A percentile compares a stretch with the other conserved stretches of the same genome.
Conservation (phyloP, 2,329 filamentous ascomycete species). For the Didymella keratinophila region DNA sequence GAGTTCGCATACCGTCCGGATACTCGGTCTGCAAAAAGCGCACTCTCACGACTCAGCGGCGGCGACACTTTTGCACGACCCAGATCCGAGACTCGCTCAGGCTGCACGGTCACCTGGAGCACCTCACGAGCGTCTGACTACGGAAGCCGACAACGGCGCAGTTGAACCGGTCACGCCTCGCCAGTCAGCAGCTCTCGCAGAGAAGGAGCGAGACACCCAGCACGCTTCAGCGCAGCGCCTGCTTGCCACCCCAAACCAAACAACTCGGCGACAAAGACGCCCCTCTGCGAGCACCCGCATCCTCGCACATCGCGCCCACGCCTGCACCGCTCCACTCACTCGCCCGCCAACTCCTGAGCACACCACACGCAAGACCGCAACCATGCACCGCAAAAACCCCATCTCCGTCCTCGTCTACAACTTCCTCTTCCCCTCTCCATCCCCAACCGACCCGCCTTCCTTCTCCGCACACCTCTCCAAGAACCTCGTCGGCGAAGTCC, state of each 20-base stretch:
- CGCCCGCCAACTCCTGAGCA: background rate
- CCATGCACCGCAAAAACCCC: slow-evolving; percentile 74
- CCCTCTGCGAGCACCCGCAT: slow-evolving; percentile 9
- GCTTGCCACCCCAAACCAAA: slow-evolving; percentile 6
- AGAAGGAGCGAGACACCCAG: slow-evolving; percentile 24
- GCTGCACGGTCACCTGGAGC: slow-evolving; percentile 24
- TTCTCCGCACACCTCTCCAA: slow-evolving; percentile 75
- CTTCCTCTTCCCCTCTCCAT: slow-evolving; percentile 74
- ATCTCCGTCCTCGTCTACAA: slow-evolving; percentile 78
- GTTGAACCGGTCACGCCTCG: slow-evolving; percentile 31
- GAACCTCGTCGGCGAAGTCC: slow-evolving; percentile 77
- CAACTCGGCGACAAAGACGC: slow-evolving; percentile 8
- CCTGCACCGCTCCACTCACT: slow-evolving; percentile 1
- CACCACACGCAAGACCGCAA: slow-evolving; percentile 28
- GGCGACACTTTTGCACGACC: background rate
- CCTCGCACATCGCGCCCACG: slow-evolving; percentile 1
- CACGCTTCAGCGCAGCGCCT: slow-evolving; percentile 19
- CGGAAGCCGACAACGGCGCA: slow-evolving; percentile 26
- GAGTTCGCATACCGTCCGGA: slow-evolving; percentile 6
- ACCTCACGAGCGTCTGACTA: slow-evolving; percentile 27
- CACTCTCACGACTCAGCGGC: slow-evolving; percentile 4
- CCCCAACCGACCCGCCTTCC: slow-evolving; percentile 71
- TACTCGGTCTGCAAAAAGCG: slow-evolving; percentile 1
- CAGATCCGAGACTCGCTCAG: slow-evolving; percentile 17
- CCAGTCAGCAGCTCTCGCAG: slow-evolving; percentile 25